Conservation (phyloP, 2,329 filamentous ascomycete species). For the Ramularia collo-cygni region DNA sequence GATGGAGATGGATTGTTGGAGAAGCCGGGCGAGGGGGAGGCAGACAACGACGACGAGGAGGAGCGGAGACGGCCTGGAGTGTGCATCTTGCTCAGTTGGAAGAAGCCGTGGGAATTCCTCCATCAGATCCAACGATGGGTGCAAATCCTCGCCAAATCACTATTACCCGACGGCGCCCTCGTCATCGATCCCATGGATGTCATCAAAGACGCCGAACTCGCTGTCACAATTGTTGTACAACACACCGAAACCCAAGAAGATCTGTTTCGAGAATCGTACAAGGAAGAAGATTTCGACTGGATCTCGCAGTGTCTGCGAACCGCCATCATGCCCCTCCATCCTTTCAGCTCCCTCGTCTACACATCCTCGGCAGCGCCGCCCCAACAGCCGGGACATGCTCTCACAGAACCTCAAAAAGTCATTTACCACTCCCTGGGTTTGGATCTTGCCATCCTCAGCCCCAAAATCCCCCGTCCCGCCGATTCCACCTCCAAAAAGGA, state of each 20-base stretch:
- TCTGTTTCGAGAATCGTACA: slow-evolving; percentile 86
- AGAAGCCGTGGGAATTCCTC: slow-evolving; percentile 87
- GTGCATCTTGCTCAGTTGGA: slow-evolving; percentile 92
- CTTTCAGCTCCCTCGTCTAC: slow-evolving; percentile 52
- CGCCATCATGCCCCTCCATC: slow-evolving; percentile 62
- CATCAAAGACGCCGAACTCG: slow-evolving; percentile 85
- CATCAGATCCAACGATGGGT: slow-evolving; percentile 86
- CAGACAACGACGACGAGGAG: too few species aligned
- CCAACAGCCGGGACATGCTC: slow-evolving; percentile 23
- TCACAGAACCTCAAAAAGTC: slow-evolving; percentile 56
- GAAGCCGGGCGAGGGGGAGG: slow-evolving; percentile 4
- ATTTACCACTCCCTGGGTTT: slow-evolving; percentile 72
- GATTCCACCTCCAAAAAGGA: slow-evolving; percentile 21
- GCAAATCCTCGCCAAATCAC: slow-evolving; percentile 67
- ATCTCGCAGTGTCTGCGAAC: slow-evolving; percentile 90
- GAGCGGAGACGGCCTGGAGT: slow-evolving; percentile 35
- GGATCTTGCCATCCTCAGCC: slow-evolving; percentile 24
- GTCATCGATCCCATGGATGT: slow-evolving; percentile 62
- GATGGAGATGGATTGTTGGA: slow-evolving; percentile 8
- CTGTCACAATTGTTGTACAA: slow-evolving; percentile 91
- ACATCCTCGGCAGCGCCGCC: slow-evolving; percentile 31
- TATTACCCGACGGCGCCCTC: slow-evolving; percentile 58
- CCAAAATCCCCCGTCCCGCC: slow-evolving; percentile 51
- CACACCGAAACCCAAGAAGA: slow-evolving; percentile 89
- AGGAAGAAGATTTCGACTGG: slow-evolving; percentile 93